phyloP scores from a whole-genome alignment of 352 stramenopile species.

The Plasmopara muralis region DNA sequence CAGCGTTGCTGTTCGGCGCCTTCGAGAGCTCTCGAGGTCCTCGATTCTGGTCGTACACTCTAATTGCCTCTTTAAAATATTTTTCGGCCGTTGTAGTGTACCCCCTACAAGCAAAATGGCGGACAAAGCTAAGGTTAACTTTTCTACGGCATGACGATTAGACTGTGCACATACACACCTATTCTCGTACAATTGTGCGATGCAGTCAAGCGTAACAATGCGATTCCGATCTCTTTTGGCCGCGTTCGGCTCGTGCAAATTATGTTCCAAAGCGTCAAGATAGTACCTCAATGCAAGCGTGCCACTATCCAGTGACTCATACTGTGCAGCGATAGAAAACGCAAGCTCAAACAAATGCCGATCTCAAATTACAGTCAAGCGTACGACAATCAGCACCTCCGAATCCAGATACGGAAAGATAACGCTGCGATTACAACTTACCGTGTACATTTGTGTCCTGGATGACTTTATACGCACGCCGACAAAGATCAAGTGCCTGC shows the following conservation, averaged over 20 bases:
- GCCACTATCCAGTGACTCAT: slow-evolving; percentile 42
- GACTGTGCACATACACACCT: slow-evolving; percentile 10
- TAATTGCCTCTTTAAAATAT: slow-evolving; percentile 33
- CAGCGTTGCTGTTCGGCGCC: slow-evolving; percentile 12
- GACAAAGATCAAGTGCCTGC: slow-evolving; percentile 54
- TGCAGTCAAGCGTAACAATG: slow-evolving; percentile 69
- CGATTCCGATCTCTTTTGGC: slow-evolving; percentile 33
- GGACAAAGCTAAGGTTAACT: no score
- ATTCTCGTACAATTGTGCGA: slow-evolving; percentile 76
- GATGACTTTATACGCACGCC: slow-evolving; percentile 60
- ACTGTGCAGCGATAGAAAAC: slow-evolving; percentile 71
- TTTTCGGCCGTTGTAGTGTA: slow-evolving; percentile 21
- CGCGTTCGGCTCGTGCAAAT: slow-evolving; percentile 23
- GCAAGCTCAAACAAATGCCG: slow-evolving; percentile 72
- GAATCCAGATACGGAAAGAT: background rate
- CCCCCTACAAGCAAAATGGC: slow-evolving; percentile 5
- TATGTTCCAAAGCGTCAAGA: slow-evolving; percentile 51
- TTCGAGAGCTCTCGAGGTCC: slow-evolving; percentile 27
- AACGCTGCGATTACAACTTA: slow-evolving; percentile 13
- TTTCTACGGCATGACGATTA: no score
- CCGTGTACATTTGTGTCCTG: slow-evolving; percentile 59
- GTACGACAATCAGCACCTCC: background rate
- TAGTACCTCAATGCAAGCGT: slow-evolving; percentile 57
- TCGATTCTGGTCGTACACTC: slow-evolving; percentile 23
- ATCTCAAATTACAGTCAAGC: slow-evolving; percentile 26